Percentiles rank a stretch among this genome's conserved stretches.
Evolutionary conservation across 768 basidiomycete genomes (phyloP).

Genomic region (Xanthoconium purpureum): DNA sequence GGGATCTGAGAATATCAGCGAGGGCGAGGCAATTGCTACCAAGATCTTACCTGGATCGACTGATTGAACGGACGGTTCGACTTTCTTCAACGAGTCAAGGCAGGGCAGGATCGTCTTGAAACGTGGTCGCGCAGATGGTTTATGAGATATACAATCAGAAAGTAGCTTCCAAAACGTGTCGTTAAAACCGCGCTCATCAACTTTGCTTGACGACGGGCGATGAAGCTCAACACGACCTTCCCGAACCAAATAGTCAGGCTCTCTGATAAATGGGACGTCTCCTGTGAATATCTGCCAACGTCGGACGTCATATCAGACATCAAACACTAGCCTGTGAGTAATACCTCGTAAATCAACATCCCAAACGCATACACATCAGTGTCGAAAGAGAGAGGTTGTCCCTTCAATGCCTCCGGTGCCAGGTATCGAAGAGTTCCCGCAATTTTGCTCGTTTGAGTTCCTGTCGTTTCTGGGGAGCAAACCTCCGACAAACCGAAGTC

Average conservation of each 20-base stretch:
- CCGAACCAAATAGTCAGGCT: background rate
- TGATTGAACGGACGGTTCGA: background rate
- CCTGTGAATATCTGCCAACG: slow-evolving; percentile 7
- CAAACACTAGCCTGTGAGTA: background rate
- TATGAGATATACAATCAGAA: background rate
- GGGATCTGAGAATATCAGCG: background rate
- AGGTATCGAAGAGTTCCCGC: slow-evolving; percentile 32
- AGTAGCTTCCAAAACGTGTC: slow-evolving; percentile 6
- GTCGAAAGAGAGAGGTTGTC: slow-evolving; percentile 12
- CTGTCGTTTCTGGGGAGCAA: slow-evolving; percentile 11
- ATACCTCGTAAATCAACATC: slow-evolving; percentile 31
- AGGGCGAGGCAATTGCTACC: background rate
- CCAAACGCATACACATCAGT: slow-evolving; percentile 33
- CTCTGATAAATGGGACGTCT: slow-evolving; percentile 5
- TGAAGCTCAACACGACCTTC: background rate
- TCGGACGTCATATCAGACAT: background rate
- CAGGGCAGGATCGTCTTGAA: background rate
- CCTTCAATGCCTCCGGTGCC: slow-evolving; percentile 27
- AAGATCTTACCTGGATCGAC: background rate
- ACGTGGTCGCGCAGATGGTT: background rate
- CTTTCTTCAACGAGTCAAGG: background rate
- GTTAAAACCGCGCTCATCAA: slow-evolving; percentile 1
- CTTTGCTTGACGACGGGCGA: background rate
- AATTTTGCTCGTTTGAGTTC: slow-evolving; percentile 16
- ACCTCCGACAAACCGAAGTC: slow-evolving; percentile 35